A percentile compares a stretch with the other conserved stretches of the same genome.
phyloP scores from a whole-genome alignment of 306 rosid species.

The Cicer judaicum region DNA sequence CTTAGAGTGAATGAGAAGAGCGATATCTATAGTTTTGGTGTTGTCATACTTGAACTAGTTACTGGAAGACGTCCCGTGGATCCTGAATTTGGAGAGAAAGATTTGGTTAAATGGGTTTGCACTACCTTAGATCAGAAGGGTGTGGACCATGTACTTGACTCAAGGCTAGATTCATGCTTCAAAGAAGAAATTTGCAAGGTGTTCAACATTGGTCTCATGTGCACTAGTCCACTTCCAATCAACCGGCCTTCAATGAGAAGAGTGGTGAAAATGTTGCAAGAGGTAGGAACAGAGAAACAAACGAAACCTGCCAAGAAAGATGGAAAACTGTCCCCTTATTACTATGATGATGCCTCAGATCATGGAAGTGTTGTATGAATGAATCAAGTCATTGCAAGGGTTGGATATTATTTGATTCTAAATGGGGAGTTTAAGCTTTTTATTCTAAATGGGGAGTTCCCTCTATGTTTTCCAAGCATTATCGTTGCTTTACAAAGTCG shows the following conservation, averaged over 20 bases:
- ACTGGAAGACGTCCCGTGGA: constrained; percentile 81
- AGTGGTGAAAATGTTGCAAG: constrained; percentile 78
- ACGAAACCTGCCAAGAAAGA: constrained; percentile 53
- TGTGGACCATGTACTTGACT: constrained; percentile 70
- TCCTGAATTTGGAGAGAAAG: constrained; percentile 92
- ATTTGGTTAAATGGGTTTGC: constrained; percentile 95
- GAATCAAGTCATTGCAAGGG: constrained; percentile 16
- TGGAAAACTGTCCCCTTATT: constrained; percentile 66
- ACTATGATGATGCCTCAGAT: constrained; percentile 68
- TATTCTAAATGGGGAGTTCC: constrained; percentile 41
- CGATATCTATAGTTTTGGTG: constrained; percentile 95
- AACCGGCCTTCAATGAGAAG: constrained; percentile 76
- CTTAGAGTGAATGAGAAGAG: constrained; percentile 95
- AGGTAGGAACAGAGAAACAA: constrained; percentile 55
- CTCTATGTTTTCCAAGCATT: constrained; percentile 33
- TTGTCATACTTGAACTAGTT: constrained; percentile 83
- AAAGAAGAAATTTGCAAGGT: constrained; percentile 83
- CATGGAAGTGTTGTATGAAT: constrained; percentile 68
- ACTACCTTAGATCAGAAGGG: constrained; percentile 85
- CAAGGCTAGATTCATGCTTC: constrained; percentile 76
- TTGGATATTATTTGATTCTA: constrained; percentile 28
- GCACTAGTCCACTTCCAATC: constrained; percentile 92
- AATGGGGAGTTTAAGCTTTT: constrained; percentile 40
- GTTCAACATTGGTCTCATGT: constrained; percentile 83
- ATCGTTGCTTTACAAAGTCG: constrained; percentile 37